Percentiles rank a stretch among this genome's conserved stretches.
phyloP scores from a whole-genome alignment of 495 filamentous ascomycete species.

The Evernia prunastri region DNA sequence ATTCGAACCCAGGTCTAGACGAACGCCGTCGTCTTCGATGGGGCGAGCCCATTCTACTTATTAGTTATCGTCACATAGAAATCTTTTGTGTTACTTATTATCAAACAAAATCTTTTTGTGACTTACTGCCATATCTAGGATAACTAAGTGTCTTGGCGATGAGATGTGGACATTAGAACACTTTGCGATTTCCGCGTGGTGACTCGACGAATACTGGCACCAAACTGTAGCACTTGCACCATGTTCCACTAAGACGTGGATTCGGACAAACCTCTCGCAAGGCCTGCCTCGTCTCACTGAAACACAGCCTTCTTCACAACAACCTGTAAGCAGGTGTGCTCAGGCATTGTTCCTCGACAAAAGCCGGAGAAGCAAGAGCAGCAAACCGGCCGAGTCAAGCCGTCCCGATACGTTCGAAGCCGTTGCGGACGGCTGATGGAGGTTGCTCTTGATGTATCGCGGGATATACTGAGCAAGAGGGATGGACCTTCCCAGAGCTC shows the following conservation, averaged over 20 bases:
- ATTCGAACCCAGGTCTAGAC: too few relatives aligned
- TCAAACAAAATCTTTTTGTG: too few relatives aligned
- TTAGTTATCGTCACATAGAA: too few relatives aligned
- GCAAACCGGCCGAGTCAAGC: not conserved
- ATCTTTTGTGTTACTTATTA: too few relatives aligned
- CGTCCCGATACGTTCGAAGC: constrained; percentile 21
- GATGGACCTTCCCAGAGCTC: constrained; percentile 52
- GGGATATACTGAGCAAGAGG: constrained; percentile 56
- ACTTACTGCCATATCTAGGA: too few relatives aligned
- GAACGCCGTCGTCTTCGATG: too few relatives aligned
- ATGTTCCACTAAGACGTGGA: not conserved
- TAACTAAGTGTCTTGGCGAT: not conserved
- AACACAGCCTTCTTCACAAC: constrained; percentile 12
- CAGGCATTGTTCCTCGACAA: not conserved
- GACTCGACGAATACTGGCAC: not conserved
- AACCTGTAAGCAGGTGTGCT: constrained; percentile 2
- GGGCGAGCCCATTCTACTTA: too few relatives aligned
- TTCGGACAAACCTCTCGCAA: not conserved
- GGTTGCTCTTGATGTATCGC: constrained; percentile 44
- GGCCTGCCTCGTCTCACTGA: not conserved
- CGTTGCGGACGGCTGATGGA: constrained; percentile 19
- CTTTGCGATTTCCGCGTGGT: not conserved
- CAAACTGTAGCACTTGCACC: not conserved
- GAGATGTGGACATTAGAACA: not conserved
- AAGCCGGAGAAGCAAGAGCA: constrained; percentile 3